These are phyloP conservation scores for Discostella stelligeroides DNA, from an alignment of 108 stramenopile species.

Conservation along the genomic window DNA sequence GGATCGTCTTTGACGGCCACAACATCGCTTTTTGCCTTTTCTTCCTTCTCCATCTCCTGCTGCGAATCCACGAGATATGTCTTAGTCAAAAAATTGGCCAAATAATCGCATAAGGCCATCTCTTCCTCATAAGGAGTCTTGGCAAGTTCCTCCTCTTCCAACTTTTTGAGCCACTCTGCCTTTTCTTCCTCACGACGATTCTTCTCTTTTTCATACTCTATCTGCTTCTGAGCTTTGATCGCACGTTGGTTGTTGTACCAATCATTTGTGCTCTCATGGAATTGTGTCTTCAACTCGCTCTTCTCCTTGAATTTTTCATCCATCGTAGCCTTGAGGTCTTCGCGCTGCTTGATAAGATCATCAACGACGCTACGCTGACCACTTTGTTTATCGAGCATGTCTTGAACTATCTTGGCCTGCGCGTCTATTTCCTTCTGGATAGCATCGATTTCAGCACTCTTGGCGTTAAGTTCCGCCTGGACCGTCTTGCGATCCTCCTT, in stretches of 20 bases:
- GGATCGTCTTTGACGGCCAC: conserved; percentile 85
- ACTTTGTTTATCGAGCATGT: conserved; percentile 60
- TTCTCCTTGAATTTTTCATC: conserved; percentile 84
- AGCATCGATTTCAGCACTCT: conserved; percentile 91
- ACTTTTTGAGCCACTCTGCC: conserved; percentile 75
- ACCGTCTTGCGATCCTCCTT: conserved; percentile 70
- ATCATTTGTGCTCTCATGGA: conserved; percentile 76
- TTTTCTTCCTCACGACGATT: conserved; percentile 87
- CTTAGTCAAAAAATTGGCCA: conserved; percentile 83
- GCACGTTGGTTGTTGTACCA: conserved; percentile 87
- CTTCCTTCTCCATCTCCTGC: conserved; percentile 46
- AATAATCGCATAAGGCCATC: conserved; percentile 93
- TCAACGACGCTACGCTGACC: conserved; percentile 64
- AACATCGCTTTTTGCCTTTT: conserved; percentile 60
- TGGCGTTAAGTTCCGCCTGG: conserved; percentile 62
- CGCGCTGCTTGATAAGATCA: conserved; percentile 72
- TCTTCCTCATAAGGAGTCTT: conserved; percentile 97
- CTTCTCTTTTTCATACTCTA: conserved; percentile 88
- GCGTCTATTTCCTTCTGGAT: conserved; percentile 77
- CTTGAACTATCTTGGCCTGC: conserved; percentile 56
- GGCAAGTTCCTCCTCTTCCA: conserved; percentile 94
- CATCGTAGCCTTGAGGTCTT: conserved; percentile 68
- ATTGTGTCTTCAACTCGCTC: conserved; percentile 70
- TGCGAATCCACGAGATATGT: conserved; percentile 58
- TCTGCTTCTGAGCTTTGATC: conserved; percentile 76